Conservation (phyloP, 768 basidiomycete species). For the Boletus rufocinnamomeus region DNA sequence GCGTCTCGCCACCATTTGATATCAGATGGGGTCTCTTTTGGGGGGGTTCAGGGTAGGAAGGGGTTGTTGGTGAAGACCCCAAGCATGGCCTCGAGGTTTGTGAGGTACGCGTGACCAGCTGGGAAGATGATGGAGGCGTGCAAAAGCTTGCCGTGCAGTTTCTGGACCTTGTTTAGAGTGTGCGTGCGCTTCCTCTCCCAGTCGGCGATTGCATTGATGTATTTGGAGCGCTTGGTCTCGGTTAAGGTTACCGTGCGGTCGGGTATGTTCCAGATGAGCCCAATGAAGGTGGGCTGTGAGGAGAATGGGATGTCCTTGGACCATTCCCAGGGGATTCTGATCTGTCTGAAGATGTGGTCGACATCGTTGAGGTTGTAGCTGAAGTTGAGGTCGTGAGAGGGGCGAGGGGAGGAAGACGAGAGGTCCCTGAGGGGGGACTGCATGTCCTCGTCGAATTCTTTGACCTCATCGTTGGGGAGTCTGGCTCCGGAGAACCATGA, state of each 20-base stretch:
- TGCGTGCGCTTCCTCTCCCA: neutral
- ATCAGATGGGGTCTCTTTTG: no score
- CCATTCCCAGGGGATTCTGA: conserved; percentile 2
- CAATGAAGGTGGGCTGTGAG: neutral
- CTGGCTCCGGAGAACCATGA: neutral
- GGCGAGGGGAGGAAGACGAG: no score
- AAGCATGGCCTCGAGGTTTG: no score
- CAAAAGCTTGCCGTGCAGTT: conserved; percentile 5
- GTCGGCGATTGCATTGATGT: neutral
- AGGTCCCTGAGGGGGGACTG: no score
- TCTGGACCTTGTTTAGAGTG: neutral
- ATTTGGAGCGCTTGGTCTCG: neutral
- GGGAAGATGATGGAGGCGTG: no score
- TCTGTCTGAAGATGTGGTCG: fast-evolving
- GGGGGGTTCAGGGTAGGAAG: no score
- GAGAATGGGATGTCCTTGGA: conserved; percentile 7
- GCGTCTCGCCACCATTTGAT: no score
- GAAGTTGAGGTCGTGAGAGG: no score
- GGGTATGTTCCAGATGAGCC: neutral
- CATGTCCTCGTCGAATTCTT: no score
- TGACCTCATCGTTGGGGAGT: neutral
- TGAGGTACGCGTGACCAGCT: no score
- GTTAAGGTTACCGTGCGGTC: neutral
- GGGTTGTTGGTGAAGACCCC: no score
- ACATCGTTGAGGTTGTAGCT: neutral